Percentiles rank a stretch among this genome's conserved stretches.
phyloP scores from a whole-genome alignment of 1,139 yeast species.

The Saccharomycopsis hybrid region DNA sequence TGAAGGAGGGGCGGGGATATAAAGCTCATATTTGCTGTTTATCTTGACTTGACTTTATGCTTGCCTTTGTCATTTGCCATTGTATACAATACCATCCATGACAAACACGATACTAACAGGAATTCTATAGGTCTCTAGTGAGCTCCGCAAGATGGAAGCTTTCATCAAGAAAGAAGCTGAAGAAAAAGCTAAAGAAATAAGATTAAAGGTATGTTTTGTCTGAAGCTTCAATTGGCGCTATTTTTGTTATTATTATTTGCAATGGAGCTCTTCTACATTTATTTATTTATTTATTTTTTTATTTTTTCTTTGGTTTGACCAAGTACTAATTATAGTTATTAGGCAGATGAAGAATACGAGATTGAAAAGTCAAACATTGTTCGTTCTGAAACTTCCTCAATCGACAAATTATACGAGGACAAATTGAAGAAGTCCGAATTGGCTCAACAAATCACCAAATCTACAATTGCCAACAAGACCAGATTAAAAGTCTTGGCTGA shows the following conservation, averaged over 20 bases:
- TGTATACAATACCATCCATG: background rate
- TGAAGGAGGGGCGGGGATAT: too few relatives aligned
- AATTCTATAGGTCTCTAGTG: constrained; percentile 70
- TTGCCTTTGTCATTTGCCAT: background rate
- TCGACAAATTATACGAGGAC: constrained; percentile 73
- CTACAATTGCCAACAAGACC: constrained; percentile 91
- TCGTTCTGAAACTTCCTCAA: constrained; percentile 83
- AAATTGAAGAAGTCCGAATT: constrained; percentile 87
- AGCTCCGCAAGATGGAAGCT: constrained; percentile 96
- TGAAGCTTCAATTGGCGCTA: background rate
- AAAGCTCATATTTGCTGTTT: too few relatives aligned
- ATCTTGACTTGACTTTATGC: background rate
- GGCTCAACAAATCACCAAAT: constrained; percentile 91
- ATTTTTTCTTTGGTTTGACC: too few relatives aligned
- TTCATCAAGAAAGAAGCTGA: constrained; percentile 98
- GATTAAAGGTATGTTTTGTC: constrained; percentile 47
- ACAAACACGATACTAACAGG: background rate
- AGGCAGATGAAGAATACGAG: constrained; percentile 96
- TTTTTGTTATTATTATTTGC: background rate
- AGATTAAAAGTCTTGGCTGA: constrained; percentile 85
- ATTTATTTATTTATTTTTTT: too few relatives aligned
- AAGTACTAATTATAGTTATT: too few relatives aligned
- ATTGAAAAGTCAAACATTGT: constrained; percentile 94
- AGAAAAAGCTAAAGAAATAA: constrained; percentile 96
- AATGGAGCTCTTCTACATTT: too few relatives aligned